Evolutionary conservation across 495 filamentous ascomycete genomes (phyloP).

Genomic region (Neurospora sp.): DNA sequence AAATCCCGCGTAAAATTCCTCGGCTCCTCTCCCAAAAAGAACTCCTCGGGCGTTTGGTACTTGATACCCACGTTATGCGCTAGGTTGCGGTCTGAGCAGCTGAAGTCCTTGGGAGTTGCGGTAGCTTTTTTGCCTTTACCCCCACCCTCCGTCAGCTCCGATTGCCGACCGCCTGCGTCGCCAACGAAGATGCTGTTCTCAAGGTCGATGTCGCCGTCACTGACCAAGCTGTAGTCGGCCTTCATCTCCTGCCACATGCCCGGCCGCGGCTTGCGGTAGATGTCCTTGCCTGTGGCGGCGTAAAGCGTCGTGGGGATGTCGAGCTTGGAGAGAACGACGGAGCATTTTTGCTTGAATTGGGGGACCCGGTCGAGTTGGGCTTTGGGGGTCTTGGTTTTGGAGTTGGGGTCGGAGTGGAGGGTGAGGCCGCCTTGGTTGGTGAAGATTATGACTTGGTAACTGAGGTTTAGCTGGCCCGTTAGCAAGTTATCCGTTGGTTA

Average conservation of each 20-base stretch:
- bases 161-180: slow-evolving; percentile 59
- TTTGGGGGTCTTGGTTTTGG: slow-evolving; percentile 53
- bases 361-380: slow-evolving; percentile 49
- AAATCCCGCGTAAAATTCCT: slow-evolving; percentile 57
- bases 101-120: slow-evolving; percentile 41
- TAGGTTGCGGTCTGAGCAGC: slow-evolving; percentile 76
- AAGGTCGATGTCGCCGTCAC: slow-evolving; percentile 50
- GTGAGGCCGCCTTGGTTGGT: slow-evolving; percentile 82
- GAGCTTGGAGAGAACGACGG: slow-evolving; percentile 56
- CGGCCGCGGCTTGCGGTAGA: slow-evolving; percentile 72
- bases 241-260: slow-evolving; percentile 88
- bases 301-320: slow-evolving; percentile 72
- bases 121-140: slow-evolving; percentile 4
- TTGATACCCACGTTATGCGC: slow-evolving; percentile 70
- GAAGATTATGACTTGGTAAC: slow-evolving; percentile 68
- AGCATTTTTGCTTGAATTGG: slow-evolving; percentile 71
- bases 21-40: slow-evolving; percentile 59
- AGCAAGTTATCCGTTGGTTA: not conserved
- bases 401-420: slow-evolving; percentile 55
- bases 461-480: slow-evolving; percentile 20
- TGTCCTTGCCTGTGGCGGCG: slow-evolving; percentile 71
- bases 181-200: slow-evolving; percentile 73
- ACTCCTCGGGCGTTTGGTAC: slow-evolving; percentile 86
- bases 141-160: slow-evolving; percentile 3
- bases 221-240: slow-evolving; percentile 57